Evolutionary conservation across 257 asterid species (phyloP).

Genomic region (Solanum microdontum): DNA sequence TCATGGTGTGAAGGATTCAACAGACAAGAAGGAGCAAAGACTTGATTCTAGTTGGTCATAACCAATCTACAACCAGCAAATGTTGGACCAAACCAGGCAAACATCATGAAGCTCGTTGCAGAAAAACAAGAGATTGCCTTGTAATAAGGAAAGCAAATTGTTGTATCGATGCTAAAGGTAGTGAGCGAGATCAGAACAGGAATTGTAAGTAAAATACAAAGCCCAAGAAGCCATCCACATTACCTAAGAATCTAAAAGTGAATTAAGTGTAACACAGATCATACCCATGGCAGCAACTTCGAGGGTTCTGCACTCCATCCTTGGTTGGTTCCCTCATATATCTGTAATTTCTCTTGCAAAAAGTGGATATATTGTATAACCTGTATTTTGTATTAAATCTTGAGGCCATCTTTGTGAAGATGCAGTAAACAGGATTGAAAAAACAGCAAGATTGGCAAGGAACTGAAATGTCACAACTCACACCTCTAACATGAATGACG

Average conservation of each 20-base stretch:
- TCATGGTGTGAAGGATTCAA: neutral
- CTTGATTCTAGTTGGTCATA: neutral
- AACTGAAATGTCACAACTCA: constrained; percentile 41
- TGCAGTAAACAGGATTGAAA: neutral
- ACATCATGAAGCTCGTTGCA: neutral
- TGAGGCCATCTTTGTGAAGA: neutral
- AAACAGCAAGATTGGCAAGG: constrained; percentile 1
- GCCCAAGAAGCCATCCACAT: neutral
- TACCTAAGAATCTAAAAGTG: constrained; percentile 2
- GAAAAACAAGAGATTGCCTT: neutral
- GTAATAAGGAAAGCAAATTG: neutral
- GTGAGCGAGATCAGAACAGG: neutral
- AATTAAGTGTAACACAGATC: neutral
- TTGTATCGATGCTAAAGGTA: neutral
- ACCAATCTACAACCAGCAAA: neutral
- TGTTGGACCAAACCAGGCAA: neutral
- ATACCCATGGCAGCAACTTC: constrained; percentile 63
- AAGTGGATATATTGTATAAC: constrained; percentile 81
- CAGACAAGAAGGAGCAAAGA: neutral
- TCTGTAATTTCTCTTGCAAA: constrained; percentile 55
- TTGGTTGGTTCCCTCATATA: constrained; percentile 51
- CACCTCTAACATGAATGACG: constrained; percentile 84
- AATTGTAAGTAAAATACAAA: neutral
- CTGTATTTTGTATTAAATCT: constrained; percentile 30
- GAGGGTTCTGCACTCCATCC: constrained; percentile 71